These are phyloP conservation scores for Fusarium armeniacum DNA, from an alignment of 2,329 filamentous ascomycete genomes.

Conservation along the genomic window DNA sequence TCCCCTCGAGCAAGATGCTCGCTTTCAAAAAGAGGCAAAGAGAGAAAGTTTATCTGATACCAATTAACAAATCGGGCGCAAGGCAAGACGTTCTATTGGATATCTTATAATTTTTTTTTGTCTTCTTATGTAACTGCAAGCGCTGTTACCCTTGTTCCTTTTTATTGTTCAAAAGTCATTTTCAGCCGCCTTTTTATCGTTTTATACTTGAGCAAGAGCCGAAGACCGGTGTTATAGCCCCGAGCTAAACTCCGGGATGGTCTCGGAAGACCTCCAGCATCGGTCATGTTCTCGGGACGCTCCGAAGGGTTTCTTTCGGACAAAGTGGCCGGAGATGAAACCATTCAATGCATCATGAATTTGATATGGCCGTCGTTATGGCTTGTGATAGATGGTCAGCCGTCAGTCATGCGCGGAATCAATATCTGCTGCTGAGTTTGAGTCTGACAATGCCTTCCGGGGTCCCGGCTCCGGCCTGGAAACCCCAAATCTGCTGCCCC, in stretches of 20 bases:
- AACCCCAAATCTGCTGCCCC: constrained; percentile 18
- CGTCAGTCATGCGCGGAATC: constrained; percentile 21
- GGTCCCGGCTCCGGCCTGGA: constrained; percentile 44
- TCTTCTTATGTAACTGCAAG: constrained; percentile 23
- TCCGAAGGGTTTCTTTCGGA: constrained; percentile 32
- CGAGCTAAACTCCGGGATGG: constrained; percentile 31
- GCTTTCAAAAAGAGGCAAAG: constrained; percentile 9
- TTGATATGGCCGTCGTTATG: not conserved
- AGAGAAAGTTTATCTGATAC: constrained; percentile 16
- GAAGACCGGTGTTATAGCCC: constrained; percentile 24
- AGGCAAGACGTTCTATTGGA: constrained; percentile 42
- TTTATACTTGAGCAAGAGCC: constrained; percentile 27
- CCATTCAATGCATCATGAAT: constrained; percentile 12
- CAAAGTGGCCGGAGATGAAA: constrained; percentile 28
- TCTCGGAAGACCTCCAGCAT: constrained; percentile 29
- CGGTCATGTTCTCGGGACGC: constrained; percentile 8
- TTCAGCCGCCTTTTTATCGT: constrained; percentile 19
- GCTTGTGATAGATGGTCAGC: not conserved
- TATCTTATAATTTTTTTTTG: constrained; percentile 28
- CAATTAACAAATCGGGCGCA: constrained; percentile 36
- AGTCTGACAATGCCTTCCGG: constrained; percentile 34
- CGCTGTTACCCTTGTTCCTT: constrained; percentile 18
- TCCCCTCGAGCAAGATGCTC: constrained; percentile 25
- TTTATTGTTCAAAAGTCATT: constrained; percentile 23
- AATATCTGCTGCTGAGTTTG: not conserved